These are phyloP conservation scores for Candida patagonica DNA, from an alignment of 805 yeast species.

Conservation along the genomic window DNA sequence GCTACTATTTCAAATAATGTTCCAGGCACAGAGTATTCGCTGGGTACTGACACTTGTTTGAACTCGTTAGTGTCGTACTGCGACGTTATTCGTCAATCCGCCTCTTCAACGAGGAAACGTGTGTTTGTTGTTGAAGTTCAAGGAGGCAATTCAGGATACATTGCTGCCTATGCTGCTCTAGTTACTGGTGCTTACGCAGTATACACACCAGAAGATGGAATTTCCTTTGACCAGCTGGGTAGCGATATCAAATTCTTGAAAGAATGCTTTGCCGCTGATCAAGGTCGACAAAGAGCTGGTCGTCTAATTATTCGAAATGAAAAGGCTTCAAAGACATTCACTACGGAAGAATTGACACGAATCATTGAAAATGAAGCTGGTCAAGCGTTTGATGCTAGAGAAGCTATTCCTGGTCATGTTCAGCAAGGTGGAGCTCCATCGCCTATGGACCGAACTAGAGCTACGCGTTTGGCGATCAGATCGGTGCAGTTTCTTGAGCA, in stretches of 20 bases:
- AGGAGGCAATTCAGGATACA: constrained; percentile 94
- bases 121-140: constrained; percentile 96
- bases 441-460: constrained; percentile 85
- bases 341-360: constrained; percentile 73
- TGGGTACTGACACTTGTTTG: constrained; percentile 94
- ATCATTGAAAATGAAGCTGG: constrained; percentile 72
- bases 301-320: constrained; percentile 78
- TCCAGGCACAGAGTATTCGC: constrained; percentile 96
- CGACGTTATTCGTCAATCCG: constrained; percentile 90
- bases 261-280: constrained; percentile 59
- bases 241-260: constrained; percentile 66
- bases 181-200: constrained; percentile 88
- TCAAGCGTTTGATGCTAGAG: constrained; percentile 77
- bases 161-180: constrained; percentile 77
- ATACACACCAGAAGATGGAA: constrained; percentile 82
- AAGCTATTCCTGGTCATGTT: constrained; percentile 96
- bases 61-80: constrained; percentile 86
- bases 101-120: constrained; percentile 87
- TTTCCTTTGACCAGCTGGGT: constrained; percentile 56
- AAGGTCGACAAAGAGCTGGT: constrained; percentile 77
- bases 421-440: constrained; percentile 97
- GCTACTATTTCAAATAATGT: constrained; percentile 96
- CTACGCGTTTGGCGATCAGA: constrained; percentile 81
- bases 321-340: constrained; percentile 70
- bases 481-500: constrained; percentile 84